Evolutionary conservation across 2,329 filamentous ascomycete genomes (phyloP).

Genomic region (Scytalidium lignicola): DNA sequence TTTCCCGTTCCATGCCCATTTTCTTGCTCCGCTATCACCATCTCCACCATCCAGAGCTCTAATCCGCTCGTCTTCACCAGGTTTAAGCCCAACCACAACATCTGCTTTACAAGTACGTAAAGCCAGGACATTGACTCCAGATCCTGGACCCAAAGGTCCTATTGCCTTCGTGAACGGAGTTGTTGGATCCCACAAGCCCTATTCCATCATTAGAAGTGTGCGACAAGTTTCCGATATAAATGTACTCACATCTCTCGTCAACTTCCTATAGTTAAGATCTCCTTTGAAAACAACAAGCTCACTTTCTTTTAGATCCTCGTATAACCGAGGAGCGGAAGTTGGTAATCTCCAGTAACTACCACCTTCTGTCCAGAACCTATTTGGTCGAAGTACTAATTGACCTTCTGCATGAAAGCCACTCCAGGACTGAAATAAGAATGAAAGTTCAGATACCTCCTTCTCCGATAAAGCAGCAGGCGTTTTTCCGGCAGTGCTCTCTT

Average conservation of each 20-base stretch:
- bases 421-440: conserved; percentile 81
- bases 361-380: conserved; percentile 84
- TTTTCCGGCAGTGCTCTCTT: conserved; percentile 52
- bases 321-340: conserved; percentile 57
- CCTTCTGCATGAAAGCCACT: conserved; percentile 75
- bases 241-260: conserved; percentile 74
- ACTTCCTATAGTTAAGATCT: conserved; percentile 91
- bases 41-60: conserved; percentile 63
- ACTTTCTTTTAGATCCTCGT: conserved; percentile 72
- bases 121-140: conserved; percentile 78
- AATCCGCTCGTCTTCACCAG: conserved; percentile 79
- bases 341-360: conserved; percentile 90
- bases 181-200: conserved; percentile 78
- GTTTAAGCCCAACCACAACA: conserved; percentile 80
- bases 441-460: conserved; percentile 60
- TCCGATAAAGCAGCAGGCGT: conserved; percentile 59
- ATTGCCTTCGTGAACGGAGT: conserved; percentile 82
- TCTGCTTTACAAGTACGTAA: conserved; percentile 96
- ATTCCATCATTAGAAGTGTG: conserved; percentile 1
- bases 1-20: conserved; percentile 95
- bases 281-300: conserved; percentile 96
- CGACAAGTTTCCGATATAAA: conserved; percentile 1
- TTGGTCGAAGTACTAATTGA: conserved; percentile 75
- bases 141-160: conserved; percentile 76
- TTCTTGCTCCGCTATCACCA: conserved; percentile 58